Conservation (phyloP, 495 filamentous ascomycete species). For the Jackrogersella minutella region DNA sequence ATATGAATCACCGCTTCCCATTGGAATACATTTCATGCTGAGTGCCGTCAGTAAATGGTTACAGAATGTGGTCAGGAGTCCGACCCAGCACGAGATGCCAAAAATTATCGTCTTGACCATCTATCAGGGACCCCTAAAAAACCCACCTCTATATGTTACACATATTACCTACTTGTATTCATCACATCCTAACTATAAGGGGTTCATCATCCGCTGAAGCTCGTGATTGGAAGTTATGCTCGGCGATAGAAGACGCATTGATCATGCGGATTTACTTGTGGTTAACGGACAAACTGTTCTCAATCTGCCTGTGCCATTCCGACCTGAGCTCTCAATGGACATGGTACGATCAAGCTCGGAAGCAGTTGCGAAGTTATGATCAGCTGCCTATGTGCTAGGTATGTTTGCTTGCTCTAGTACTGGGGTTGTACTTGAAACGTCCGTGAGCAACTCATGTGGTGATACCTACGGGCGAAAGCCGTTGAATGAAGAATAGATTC, state of each 20-base stretch:
- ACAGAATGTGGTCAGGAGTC: not conserved
- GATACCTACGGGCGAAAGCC: not conserved
- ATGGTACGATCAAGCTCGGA: not conserved
- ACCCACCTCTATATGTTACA: not conserved
- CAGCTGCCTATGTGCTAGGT: constrained; percentile 1
- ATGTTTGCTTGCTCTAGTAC: constrained; percentile 25
- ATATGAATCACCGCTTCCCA: no score
- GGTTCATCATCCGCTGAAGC: not conserved
- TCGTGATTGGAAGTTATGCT: not conserved
- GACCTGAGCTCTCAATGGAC: not conserved
- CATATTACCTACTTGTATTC: not conserved
- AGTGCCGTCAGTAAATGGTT: not conserved
- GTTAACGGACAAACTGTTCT: not conserved
- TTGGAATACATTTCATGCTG: no score
- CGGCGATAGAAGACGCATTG: not conserved
- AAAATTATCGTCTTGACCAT: not conserved
- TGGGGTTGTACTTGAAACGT: constrained; percentile 19
- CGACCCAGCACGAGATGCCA: not conserved
- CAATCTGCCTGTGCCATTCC: not conserved
- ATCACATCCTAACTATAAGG: no score
- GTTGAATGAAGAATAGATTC: constrained; percentile 12
- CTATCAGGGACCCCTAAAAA: not conserved
- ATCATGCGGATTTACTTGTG: not conserved
- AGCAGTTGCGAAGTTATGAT: not conserved
- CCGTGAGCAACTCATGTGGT: not conserved